Conservation (phyloP, 352 stramenopile species). For the Plasmopara muralis region DNA sequence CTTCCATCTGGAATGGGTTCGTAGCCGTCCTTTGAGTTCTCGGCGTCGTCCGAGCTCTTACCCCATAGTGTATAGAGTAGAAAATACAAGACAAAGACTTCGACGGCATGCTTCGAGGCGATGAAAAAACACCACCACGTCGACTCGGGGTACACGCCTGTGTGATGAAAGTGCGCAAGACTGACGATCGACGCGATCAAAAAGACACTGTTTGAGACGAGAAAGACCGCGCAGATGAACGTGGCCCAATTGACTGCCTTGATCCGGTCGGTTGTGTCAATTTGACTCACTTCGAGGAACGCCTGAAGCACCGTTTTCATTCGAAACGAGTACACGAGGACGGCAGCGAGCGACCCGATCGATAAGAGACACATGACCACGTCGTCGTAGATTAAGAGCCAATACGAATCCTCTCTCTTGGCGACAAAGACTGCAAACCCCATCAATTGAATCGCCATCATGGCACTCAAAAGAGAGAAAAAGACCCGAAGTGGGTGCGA, state of each 20-base stretch:
- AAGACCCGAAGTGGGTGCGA: constrained; percentile 88
- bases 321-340: constrained; percentile 92
- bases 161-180: constrained; percentile 78
- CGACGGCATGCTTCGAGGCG: constrained; percentile 88
- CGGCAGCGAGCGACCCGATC: constrained; percentile 83
- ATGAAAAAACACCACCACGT: constrained; percentile 93
- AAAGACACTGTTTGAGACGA: constrained; percentile 88
- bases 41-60: constrained; percentile 61
- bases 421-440: constrained; percentile 86
- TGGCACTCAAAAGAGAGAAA: constrained; percentile 61
- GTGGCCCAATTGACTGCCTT: constrained; percentile 94
- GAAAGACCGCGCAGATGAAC: constrained; percentile 92
- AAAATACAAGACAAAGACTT: constrained; percentile 91
- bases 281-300: constrained; percentile 94
- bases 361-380: constrained; percentile 82
- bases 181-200: constrained; percentile 82
- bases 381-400: constrained; percentile 94
- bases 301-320: constrained; percentile 95
- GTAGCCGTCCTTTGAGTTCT: constrained; percentile 62
- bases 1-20: constrained; percentile 65
- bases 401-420: constrained; percentile 83
- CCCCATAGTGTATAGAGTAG: constrained; percentile 93
- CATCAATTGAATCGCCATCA: constrained; percentile 70
- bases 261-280: constrained; percentile 94
- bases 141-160: constrained; percentile 79